Percentiles rank a stretch among this genome's conserved stretches.
Evolutionary conservation across 306 rosid species (phyloP).

Genomic region (Vigna mungo): DNA sequence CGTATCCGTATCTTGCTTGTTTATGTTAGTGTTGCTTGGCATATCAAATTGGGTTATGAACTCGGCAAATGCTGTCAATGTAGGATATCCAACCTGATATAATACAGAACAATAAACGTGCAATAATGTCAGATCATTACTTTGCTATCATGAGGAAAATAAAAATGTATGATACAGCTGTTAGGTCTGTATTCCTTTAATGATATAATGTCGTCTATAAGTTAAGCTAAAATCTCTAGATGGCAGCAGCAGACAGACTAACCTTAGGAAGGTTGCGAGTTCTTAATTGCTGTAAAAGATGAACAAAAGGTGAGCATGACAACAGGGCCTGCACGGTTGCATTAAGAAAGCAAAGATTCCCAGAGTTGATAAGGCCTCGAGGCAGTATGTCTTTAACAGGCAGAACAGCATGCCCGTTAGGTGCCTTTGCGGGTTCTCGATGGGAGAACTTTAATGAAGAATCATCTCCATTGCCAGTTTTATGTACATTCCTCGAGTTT

Average conservation of each 20-base stretch:
- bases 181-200: constrained; percentile 5
- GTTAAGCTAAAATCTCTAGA: constrained; percentile 24
- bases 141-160: background rate
- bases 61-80: constrained; percentile 76
- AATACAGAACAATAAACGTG: constrained; percentile 32
- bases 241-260: constrained; percentile 18
- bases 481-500: constrained; percentile 44
- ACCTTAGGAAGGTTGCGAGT: constrained; percentile 77
- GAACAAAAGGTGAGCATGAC: constrained; percentile 86
- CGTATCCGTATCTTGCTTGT: constrained; percentile 55
- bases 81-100: constrained; percentile 77
- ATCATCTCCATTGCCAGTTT: constrained; percentile 47
- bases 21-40: constrained; percentile 58
- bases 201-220: background rate
- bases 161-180: constrained; percentile 8
- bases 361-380: constrained; percentile 83
- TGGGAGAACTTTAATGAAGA: constrained; percentile 42
- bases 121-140: constrained; percentile 32
- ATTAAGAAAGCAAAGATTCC: constrained; percentile 92
- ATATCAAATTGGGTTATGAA: constrained; percentile 72
- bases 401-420: constrained; percentile 55
- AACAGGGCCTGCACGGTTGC: constrained; percentile 91
- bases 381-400: constrained; percentile 58
- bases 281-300: constrained; percentile 74
- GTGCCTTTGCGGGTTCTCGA: constrained; percentile 50